phyloP scores from a whole-genome alignment of 192 early-diverging fungal species.

The Mycoemilia scoparia region DNA sequence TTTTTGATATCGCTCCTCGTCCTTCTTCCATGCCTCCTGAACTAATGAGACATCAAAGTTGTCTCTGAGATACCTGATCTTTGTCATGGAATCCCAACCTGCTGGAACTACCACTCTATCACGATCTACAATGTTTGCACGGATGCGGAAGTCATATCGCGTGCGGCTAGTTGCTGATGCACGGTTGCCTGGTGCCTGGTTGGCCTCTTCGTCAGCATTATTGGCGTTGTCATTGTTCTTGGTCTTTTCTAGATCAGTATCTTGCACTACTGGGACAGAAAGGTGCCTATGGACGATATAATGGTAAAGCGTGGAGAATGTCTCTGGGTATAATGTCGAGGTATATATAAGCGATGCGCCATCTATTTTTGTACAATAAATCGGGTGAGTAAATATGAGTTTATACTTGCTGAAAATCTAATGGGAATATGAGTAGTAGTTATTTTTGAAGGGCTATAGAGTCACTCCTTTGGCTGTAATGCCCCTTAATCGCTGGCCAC shows the following conservation, averaged over 20 bases:
- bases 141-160: conserved; percentile 38
- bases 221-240: conserved; percentile 3
- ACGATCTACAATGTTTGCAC: conserved; percentile 71
- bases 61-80: conserved; percentile 57
- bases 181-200: conserved; percentile 2
- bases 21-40: conserved; percentile 41
- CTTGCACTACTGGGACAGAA: no score
- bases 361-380: conserved; percentile 35
- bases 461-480: no score
- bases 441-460: no score
- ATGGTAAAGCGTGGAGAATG: conserved; percentile 53
- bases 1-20: conserved; percentile 29
- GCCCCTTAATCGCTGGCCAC: no score
- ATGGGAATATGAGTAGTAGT: no score
- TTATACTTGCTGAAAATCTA: background rate
- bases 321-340: conserved; percentile 56
- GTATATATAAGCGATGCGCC: conserved; percentile 86
- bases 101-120: conserved; percentile 74
- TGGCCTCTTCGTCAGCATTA: background rate
- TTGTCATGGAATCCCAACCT: conserved; percentile 87
- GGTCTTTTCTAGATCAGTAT: no score
- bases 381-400: background rate
- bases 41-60: conserved; percentile 50
- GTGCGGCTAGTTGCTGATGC: conserved; percentile 1
- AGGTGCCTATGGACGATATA: conserved; percentile 63